Conservation (phyloP, 2,329 filamentous ascomycete species). For the Penicillium sp. region DNA sequence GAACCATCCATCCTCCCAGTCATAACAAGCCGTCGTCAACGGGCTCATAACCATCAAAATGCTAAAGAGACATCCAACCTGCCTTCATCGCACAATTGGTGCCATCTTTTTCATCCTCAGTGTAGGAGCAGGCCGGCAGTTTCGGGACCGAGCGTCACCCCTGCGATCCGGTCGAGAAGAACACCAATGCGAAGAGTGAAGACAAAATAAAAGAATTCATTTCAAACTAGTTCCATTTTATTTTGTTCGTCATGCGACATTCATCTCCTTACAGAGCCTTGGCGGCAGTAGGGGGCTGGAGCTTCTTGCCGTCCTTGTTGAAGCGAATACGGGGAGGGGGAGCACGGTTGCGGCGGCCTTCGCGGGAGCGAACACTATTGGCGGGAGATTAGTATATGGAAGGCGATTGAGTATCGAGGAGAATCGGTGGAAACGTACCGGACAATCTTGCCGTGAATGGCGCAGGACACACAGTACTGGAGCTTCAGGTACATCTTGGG, state of each 20-base stretch:
- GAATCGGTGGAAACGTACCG: constrained; percentile 66
- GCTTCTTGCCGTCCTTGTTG: constrained; percentile 99
- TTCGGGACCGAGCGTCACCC: constrained; percentile 12
- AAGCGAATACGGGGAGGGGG: constrained; percentile 96
- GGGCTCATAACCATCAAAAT: constrained; percentile 15
- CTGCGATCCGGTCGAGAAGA: constrained; percentile 23
- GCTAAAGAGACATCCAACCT: constrained; percentile 8
- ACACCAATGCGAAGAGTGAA: constrained; percentile 30
- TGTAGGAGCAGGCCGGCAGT: constrained; percentile 9
- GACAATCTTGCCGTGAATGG: constrained; percentile 99
- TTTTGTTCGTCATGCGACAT: constrained; percentile 30
- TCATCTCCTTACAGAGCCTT: constrained; percentile 54
- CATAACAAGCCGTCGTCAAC: constrained; percentile 21
- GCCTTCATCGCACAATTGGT: constrained; percentile 12
- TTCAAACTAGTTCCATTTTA: constrained; percentile 39
- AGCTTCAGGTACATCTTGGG: constrained; percentile 99
- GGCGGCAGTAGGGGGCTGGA: constrained; percentile 77
- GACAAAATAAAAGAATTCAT: constrained; percentile 39
- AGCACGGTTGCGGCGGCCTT: constrained; percentile 97
- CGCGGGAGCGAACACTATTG: constrained; percentile 88
- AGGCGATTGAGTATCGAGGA: neutral
- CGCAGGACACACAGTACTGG: constrained; percentile 99
- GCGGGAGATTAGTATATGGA: constrained; percentile 8
- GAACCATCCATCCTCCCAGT: constrained; percentile 18
- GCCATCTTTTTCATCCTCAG: constrained; percentile 19